phyloP scores from a whole-genome alignment of 768 basidiomycete species.

The Russula emetica region DNA sequence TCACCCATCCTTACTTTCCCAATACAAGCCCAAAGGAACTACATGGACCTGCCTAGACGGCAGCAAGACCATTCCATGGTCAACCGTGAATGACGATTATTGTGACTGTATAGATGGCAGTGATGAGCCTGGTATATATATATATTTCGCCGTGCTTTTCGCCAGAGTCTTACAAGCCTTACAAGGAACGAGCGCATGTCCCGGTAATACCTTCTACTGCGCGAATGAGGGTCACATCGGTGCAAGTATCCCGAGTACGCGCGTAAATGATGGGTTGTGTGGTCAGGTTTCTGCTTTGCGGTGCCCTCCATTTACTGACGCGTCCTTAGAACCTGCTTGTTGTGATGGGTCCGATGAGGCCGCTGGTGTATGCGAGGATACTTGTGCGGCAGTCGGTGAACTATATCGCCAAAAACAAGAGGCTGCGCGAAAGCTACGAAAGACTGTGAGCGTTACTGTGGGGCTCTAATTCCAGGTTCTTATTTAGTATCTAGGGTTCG shows the following conservation, averaged over 20 bases:
- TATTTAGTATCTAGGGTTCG: constrained; percentile 54
- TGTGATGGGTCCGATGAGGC: constrained; percentile 96
- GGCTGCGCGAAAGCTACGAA: constrained; percentile 71
- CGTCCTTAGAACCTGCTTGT: constrained; percentile 71
- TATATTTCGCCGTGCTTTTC: constrained; percentile 3
- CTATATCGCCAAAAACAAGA: constrained; percentile 61
- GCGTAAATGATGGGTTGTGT: constrained; percentile 91
- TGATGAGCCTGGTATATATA: constrained; percentile 80
- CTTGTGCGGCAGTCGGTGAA: constrained; percentile 71
- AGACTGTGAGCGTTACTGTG: constrained; percentile 53
- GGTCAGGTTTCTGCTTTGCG: constrained; percentile 48
- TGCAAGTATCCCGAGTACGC: constrained; percentile 65
- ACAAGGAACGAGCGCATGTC: constrained; percentile 81
- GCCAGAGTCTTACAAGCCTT: constrained; percentile 9
- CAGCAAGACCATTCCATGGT: constrained; percentile 71
- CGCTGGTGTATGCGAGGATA: constrained; percentile 71
- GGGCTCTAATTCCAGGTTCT: not conserved
- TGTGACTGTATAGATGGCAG: constrained; percentile 95
- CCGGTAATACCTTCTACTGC: constrained; percentile 75
- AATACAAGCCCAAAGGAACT: constrained; percentile 48
- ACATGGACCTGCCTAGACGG: constrained; percentile 81
- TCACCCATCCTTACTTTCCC: constrained; percentile 47
- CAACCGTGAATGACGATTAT: constrained; percentile 87
- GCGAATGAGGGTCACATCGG: constrained; percentile 86
- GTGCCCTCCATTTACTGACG: constrained; percentile 9